Percentiles rank a stretch among this genome's conserved stretches.
phyloP scores from a whole-genome alignment of 805 yeast genomes.

The Saccharomycopsis fermentans region DNA sequence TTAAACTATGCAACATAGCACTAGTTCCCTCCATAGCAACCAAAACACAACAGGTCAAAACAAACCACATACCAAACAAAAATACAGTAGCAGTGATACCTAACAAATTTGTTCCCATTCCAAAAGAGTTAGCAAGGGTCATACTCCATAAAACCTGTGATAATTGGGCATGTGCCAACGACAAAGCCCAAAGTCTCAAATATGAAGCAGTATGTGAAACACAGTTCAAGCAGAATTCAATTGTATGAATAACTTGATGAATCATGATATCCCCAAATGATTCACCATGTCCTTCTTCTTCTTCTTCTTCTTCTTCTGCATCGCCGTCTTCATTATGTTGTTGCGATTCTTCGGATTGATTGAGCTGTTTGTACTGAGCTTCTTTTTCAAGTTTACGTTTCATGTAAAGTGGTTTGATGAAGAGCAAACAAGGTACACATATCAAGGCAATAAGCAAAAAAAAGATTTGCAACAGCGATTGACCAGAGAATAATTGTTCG shows the following conservation, averaged over 20 bases:
- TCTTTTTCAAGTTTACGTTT: slow-evolving; percentile 25
- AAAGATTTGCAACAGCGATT: slow-evolving; percentile 48
- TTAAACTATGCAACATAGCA: slow-evolving; percentile 71
- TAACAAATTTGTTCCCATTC: slow-evolving; percentile 34
- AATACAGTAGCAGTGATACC: slow-evolving; percentile 34
- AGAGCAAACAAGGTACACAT: slow-evolving; percentile 67
- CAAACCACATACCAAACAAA: slow-evolving; percentile 68
- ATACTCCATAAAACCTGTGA: slow-evolving; percentile 67
- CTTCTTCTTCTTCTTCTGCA: slow-evolving; percentile 36
- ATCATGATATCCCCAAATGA: slow-evolving; percentile 61
- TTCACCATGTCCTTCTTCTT: slow-evolving; percentile 33
- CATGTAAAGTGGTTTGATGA: slow-evolving; percentile 51
- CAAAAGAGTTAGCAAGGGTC: slow-evolving; percentile 60
- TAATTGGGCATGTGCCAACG: slow-evolving; percentile 71
- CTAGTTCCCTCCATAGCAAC: slow-evolving; percentile 78
- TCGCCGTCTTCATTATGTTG: slow-evolving; percentile 3
- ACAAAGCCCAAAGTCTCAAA: slow-evolving; percentile 68
- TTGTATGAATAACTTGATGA: slow-evolving; percentile 73
- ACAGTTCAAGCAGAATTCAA: slow-evolving; percentile 70
- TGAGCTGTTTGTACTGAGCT: background rate
- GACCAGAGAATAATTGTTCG: slow-evolving; percentile 57
- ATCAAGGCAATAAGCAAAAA: slow-evolving; percentile 48
- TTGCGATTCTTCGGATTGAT: background rate
- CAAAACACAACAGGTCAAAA: slow-evolving; percentile 54
- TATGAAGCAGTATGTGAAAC: slow-evolving; percentile 76